A percentile compares a stretch with the other conserved stretches of the same genome.
phyloP scores from a whole-genome alignment of 2,329 filamentous ascomycete species.

The Cladophialophora exuberans region DNA sequence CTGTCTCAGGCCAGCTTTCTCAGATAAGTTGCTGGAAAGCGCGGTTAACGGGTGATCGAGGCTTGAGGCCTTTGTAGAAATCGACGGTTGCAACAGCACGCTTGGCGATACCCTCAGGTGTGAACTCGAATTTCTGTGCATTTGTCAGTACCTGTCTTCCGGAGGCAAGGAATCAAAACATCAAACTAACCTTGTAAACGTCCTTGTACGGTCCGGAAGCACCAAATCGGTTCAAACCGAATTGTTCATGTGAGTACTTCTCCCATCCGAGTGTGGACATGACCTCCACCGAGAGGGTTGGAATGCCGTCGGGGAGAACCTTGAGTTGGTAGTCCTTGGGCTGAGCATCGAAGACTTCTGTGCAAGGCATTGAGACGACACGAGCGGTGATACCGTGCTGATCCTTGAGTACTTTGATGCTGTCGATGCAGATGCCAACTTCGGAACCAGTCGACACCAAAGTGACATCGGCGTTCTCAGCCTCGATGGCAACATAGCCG shows the following conservation, averaged over 20 bases:
- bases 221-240: constrained; percentile 98
- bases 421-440: constrained; percentile 90
- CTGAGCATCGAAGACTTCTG: constrained; percentile 95
- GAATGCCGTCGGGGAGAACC: constrained; percentile 91
- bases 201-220: constrained; percentile 96
- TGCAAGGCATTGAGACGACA: constrained; percentile 94
- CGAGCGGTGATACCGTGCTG: constrained; percentile 85
- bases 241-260: constrained; percentile 99
- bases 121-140: constrained; percentile 95
- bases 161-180: not conserved
- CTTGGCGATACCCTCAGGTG: constrained; percentile 94
- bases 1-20: not conserved
- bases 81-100: constrained; percentile 88
- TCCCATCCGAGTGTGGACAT: constrained; percentile 99
- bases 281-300: constrained; percentile 90
- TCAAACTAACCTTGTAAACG: constrained; percentile 81
- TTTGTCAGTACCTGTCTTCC: constrained; percentile 41
- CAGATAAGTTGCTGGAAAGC: constrained; percentile 98
- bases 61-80: constrained; percentile 95
- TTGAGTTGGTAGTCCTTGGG: constrained; percentile 91
- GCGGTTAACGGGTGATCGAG: constrained; percentile 94
- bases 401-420: constrained; percentile 86
- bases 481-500: constrained; percentile 88
- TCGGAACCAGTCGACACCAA: constrained; percentile 95
- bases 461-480: constrained; percentile 80